phyloP scores from a whole-genome alignment of 371 early-diverging fungal species.

The Mucor saturninus region DNA sequence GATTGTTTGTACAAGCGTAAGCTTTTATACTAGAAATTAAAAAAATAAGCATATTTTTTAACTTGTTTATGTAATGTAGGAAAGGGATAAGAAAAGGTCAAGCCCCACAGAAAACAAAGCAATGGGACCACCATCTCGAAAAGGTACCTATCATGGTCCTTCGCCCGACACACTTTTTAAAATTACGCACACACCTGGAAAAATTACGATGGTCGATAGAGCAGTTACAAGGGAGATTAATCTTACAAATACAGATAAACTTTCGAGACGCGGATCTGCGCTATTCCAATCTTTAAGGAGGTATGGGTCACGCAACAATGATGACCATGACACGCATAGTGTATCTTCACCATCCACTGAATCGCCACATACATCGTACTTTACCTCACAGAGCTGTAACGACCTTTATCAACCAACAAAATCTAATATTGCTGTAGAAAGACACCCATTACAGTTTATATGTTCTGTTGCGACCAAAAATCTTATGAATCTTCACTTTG shows the following conservation, averaged over 20 bases:
- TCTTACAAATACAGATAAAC: background rate
- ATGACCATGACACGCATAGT: background rate
- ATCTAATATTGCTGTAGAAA: constrained; percentile 8
- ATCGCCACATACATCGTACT: background rate
- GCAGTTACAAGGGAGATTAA: constrained; percentile 14
- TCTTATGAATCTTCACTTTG: constrained; percentile 33
- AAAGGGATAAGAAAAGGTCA: constrained; percentile 52
- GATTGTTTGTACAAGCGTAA: constrained; percentile 45
- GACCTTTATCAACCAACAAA: background rate
- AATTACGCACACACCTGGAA: constrained; percentile 30
- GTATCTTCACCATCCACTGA: background rate
- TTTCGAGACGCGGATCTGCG: constrained; percentile 21
- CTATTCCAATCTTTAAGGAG: constrained; percentile 26
- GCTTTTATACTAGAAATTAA: constrained; percentile 13
- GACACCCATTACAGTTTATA: constrained; percentile 39
- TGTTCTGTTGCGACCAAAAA: constrained; percentile 36
- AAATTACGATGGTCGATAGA: constrained; percentile 31
- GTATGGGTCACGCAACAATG: constrained; percentile 13
- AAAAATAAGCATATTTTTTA: constrained; percentile 25
- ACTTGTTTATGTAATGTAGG: constrained; percentile 2
- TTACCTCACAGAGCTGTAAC: constrained; percentile 2
- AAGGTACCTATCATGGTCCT: constrained; percentile 26
- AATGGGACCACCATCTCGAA: constrained; percentile 8
- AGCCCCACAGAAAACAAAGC: constrained; percentile 38
- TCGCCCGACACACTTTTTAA: constrained; percentile 30